These are phyloP conservation scores for Micractinium conductrix DNA, from an alignment of 139 green algal genomes.

Conservation along the genomic window DNA sequence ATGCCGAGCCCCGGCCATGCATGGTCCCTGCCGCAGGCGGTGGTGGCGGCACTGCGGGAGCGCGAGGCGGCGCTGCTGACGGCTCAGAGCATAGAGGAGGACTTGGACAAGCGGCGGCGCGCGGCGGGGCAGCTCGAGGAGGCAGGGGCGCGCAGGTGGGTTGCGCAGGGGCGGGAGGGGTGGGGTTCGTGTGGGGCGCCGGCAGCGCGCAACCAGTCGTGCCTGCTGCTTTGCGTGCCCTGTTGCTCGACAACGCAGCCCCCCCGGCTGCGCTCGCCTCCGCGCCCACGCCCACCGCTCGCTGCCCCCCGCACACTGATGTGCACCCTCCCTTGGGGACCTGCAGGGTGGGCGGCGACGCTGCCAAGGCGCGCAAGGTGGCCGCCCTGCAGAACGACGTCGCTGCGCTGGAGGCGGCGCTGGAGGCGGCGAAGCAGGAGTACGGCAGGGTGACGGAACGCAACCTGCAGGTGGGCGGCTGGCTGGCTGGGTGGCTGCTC, in stretches of 20 bases:
- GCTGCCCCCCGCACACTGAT: too few species aligned
- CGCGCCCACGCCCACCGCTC: too few species aligned
- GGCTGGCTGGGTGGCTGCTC: too few species aligned
- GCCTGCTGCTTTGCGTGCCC: too few species aligned
- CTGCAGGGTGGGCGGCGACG: conserved; percentile 46
- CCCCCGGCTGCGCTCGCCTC: too few species aligned
- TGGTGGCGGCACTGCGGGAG: conserved; percentile 58
- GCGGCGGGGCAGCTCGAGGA: conserved; percentile 47
- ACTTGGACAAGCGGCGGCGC: conserved; percentile 50
- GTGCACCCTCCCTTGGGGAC: too few species aligned
- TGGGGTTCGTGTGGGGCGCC: too few species aligned
- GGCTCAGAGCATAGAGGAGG: conserved; percentile 62
- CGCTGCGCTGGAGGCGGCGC: conserved; percentile 51
- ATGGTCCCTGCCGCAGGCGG: conserved; percentile 22
- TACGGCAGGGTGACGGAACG: conserved; percentile 57
- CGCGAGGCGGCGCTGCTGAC: conserved; percentile 73
- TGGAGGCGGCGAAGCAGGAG: conserved; percentile 52
- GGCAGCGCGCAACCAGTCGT: too few species aligned
- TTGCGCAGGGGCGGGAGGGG: too few species aligned
- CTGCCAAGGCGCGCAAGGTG: conserved; percentile 46
- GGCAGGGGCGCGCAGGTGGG: conserved; percentile 25
- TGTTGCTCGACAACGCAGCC: not conserved
- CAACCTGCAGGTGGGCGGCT: conserved; percentile 38
- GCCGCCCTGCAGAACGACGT: conserved; percentile 60
- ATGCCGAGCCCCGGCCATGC: too few species aligned